These are phyloP conservation scores for Pythium scleroteichum DNA, from an alignment of 352 stramenopile genomes.

Conservation along the genomic window DNA sequence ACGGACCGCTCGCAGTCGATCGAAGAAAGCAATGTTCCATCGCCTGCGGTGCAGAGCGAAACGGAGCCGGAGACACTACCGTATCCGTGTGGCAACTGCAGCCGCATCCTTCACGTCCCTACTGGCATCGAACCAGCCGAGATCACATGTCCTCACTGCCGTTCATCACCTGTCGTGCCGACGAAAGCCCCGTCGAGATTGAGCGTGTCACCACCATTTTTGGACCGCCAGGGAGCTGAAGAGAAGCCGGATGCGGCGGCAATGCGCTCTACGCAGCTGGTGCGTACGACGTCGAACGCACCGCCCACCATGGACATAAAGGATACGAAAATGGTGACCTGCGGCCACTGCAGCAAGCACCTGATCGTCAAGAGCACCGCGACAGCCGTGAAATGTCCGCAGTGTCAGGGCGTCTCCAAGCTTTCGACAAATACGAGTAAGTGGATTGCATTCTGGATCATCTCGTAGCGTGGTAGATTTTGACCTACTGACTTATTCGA, in stretches of 20 bases:
- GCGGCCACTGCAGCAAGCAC: conserved; percentile 82
- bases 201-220: conserved; percentile 30
- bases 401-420: conserved; percentile 81
- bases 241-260: conserved; percentile 19
- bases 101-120: conserved; percentile 44
- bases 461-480: not conserved
- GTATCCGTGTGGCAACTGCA: conserved; percentile 59
- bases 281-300: not conserved
- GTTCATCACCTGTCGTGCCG: conserved; percentile 51
- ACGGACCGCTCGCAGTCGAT: not conserved
- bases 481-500: too few species aligned
- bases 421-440: conserved; percentile 81
- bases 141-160: conserved; percentile 70
- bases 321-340: conserved; percentile 85
- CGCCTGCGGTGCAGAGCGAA: not conserved
- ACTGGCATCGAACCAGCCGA: conserved; percentile 42
- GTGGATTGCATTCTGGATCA: conserved; percentile 22
- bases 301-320: conserved; percentile 53
- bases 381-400: conserved; percentile 79
- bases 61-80: conserved; percentile 7
- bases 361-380: conserved; percentile 80
- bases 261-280: not conserved
- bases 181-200: not conserved
- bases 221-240: conserved; percentile 31
- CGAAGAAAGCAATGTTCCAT: not conserved